phyloP scores from a whole-genome alignment of 768 basidiomycete genomes.

The Wakefieldia striispora region DNA sequence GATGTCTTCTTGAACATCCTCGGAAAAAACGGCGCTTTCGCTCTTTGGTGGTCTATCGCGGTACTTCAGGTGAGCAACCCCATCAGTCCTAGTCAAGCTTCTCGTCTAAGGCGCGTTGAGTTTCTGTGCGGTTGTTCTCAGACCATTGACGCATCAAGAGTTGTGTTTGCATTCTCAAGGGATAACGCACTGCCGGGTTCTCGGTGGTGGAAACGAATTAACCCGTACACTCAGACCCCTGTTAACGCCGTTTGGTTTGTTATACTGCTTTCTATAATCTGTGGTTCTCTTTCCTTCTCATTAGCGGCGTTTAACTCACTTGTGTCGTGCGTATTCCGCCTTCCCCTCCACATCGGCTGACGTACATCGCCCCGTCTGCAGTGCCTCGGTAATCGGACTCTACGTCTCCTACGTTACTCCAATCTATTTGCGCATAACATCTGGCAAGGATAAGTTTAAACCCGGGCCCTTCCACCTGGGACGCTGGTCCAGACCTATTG shows the following conservation, averaged over 20 bases:
- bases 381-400: slow-evolving; percentile 33
- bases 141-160: slow-evolving; percentile 45
- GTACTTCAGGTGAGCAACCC: slow-evolving; percentile 39
- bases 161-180: slow-evolving; percentile 43
- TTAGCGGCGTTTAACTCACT: slow-evolving; percentile 32
- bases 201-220: slow-evolving; percentile 36
- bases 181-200: slow-evolving; percentile 40
- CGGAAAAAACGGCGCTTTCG: slow-evolving; percentile 41
- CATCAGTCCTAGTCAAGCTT: background rate
- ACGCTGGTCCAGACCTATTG: slow-evolving; percentile 30
- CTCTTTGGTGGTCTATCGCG: slow-evolving; percentile 43
- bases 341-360: background rate
- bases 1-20: slow-evolving; percentile 40
- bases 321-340: slow-evolving; percentile 29
- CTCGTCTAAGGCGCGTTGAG: slow-evolving; percentile 14
- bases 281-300: slow-evolving; percentile 37
- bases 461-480: slow-evolving; percentile 37
- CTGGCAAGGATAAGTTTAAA: slow-evolving; percentile 29
- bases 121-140: slow-evolving; percentile 46
- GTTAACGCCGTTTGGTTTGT: slow-evolving; percentile 42
- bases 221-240: slow-evolving; percentile 32
- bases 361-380: slow-evolving; percentile 1
- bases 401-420: slow-evolving; percentile 39
- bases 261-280: slow-evolving; percentile 26
- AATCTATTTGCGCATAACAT: slow-evolving; percentile 36